Percentiles rank a stretch among this genome's conserved stretches.
Evolutionary conservation across 2,329 filamentous ascomycete species (phyloP).

Genomic region (Colletotrichum tamarilloi): DNA sequence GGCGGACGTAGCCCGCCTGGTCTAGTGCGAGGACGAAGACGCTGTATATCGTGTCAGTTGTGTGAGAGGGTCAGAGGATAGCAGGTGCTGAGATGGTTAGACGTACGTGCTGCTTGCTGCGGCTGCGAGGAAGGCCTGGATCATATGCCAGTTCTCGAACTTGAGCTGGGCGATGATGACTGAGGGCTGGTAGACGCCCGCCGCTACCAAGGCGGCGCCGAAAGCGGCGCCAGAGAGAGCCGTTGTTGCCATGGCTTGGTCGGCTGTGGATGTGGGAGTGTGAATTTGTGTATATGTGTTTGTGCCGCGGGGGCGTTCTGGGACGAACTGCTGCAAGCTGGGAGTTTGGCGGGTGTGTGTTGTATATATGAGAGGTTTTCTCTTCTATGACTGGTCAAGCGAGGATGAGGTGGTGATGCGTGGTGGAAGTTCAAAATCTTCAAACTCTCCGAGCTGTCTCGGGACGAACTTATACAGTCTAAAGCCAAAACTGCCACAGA

Average conservation of each 20-base stretch:
- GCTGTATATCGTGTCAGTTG: constrained; percentile 43
- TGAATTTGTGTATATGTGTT: too few species aligned
- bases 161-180: constrained; percentile 71
- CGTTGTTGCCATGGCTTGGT: constrained; percentile 42
- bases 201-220: constrained; percentile 68
- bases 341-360: neutral
- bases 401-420: neutral
- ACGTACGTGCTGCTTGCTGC: constrained; percentile 71
- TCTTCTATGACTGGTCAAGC: neutral
- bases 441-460: neutral
- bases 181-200: constrained; percentile 69
- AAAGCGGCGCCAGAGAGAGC: constrained; percentile 67
- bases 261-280: neutral
- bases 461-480: constrained; percentile 11
- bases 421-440: neutral
- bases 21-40: constrained; percentile 59
- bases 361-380: neutral
- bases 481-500: too few species aligned
- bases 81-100: neutral
- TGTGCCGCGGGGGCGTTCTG: neutral
- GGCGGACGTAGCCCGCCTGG: constrained; percentile 52
- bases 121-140: constrained; percentile 72
- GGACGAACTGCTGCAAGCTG: neutral
- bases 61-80: neutral
- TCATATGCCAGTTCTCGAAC: constrained; percentile 72